Evolutionary conservation across 1,284 basidiomycete genomes (phyloP).

Genomic region (Puccinia triticina): DNA sequence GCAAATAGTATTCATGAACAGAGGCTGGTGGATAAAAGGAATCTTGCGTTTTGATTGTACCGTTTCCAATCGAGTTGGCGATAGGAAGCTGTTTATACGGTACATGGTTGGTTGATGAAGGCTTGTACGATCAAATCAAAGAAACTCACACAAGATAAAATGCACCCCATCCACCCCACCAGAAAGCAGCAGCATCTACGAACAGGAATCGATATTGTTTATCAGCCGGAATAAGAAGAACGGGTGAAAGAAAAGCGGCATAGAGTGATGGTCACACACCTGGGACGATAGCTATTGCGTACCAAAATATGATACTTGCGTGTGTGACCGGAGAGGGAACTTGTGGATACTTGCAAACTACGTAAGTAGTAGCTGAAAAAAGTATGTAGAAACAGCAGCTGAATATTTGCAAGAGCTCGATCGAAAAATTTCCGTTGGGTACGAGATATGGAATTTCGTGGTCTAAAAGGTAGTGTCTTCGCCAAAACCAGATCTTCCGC

Average conservation of each 20-base stretch:
- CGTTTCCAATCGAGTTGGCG: background rate
- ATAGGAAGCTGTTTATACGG: background rate
- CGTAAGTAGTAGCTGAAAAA: background rate
- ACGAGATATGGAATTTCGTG: background rate
- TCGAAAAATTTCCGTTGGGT: background rate
- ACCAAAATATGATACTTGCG: background rate
- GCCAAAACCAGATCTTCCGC: slow-evolving; percentile 1
- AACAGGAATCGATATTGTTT: too few relatives aligned
- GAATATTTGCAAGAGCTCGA: slow-evolving; percentile 6
- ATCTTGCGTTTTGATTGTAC: background rate
- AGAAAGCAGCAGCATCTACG: background rate
- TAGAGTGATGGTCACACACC: background rate
- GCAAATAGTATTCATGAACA: background rate
- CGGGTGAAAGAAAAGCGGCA: background rate
- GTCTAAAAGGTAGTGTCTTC: background rate
- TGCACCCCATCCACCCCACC: background rate
- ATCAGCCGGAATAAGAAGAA: too few relatives aligned
- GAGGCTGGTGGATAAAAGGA: background rate
- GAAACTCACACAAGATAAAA: background rate
- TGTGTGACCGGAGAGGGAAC: background rate
- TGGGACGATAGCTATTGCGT: background rate
- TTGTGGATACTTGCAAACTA: background rate
- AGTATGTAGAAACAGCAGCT: background rate
- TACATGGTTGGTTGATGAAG: background rate
- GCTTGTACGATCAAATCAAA: background rate